Percentiles rank a stretch among this genome's conserved stretches.
Evolutionary conservation across 768 basidiomycete genomes (phyloP).

Genomic region (Rhodotorula taiwanensis): DNA sequence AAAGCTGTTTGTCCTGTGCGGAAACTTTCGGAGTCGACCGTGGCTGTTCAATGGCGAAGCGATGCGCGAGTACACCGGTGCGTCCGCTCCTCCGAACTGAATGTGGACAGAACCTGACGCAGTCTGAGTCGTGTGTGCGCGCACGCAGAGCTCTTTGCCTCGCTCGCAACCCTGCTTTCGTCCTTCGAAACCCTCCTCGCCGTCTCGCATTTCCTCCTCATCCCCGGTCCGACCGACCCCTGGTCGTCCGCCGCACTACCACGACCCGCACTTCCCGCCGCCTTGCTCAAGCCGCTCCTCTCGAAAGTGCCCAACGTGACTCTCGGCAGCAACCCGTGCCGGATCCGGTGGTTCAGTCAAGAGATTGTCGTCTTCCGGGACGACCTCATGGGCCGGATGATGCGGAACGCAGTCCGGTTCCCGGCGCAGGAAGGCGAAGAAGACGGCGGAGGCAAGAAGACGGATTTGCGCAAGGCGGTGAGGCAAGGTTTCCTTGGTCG

Average conservation of each 20-base stretch:
- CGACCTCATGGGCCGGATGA: conserved; percentile 86
- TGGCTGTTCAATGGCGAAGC: conserved; percentile 70
- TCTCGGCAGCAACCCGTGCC: conserved; percentile 84
- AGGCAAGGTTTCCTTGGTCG: neutral
- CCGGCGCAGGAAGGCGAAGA: conserved; percentile 65
- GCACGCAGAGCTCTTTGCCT: conserved; percentile 70
- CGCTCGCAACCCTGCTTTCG: conserved; percentile 73
- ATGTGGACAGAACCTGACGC: too few relatives aligned
- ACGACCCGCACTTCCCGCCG: conserved; percentile 68
- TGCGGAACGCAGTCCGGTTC: conserved; percentile 81
- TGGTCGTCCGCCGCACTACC: conserved; percentile 66
- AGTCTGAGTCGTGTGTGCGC: neutral
- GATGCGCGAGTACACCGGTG: conserved; percentile 79
- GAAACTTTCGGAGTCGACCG: conserved; percentile 86
- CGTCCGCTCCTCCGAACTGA: conserved; percentile 12
- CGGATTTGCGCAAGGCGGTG: conserved; percentile 30
- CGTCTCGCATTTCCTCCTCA: conserved; percentile 80
- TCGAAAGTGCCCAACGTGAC: conserved; percentile 69
- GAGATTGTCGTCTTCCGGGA: conserved; percentile 92
- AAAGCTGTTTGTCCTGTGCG: conserved; percentile 81
- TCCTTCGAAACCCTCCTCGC: conserved; percentile 70
- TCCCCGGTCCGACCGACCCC: conserved; percentile 89
- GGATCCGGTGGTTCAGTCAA: conserved; percentile 89
- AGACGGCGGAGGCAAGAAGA: conserved; percentile 13
- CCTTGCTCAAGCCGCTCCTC: conserved; percentile 63